Base-by-base conservation (phyloP, 1,284 basidiomycete genomes). In the Rhodotorula glutinis region DNA sequence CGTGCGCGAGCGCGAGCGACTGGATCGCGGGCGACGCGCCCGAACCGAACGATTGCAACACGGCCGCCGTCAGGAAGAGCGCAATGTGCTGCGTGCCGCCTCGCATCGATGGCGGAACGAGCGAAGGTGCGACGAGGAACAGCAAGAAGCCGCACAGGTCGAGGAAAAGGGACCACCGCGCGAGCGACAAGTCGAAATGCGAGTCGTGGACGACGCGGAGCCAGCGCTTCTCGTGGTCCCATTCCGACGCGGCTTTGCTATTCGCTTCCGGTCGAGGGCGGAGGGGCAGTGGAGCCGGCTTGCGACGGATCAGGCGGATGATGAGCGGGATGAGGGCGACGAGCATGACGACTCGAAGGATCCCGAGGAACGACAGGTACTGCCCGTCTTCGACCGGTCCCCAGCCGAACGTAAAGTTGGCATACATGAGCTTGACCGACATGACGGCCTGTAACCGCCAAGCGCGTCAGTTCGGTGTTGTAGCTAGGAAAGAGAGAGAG, bases 1-100 rank as follows among this genome's bases (percentile, higher is more conserved):
- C 87, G 57, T 90, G 77, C 41, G 85, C 83, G 49, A 91, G 77
- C 2, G 88, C 84, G 52, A 88, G 82, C 51, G 86, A 86, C 70
- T 89, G 86, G 2, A 84, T 65, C 0, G 87, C 85, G 13, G 90
- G 89, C 29, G 75, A 76, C 66, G 87, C 86, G 4, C 87, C 89
- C 1, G 81, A 75, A 1, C 84, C 85, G 53, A 88, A 79, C 38
- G 86, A 78, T 41, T 80, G 79, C 5, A 86, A 13, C 51, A 84
- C 76, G n/a, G 81, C 81, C 30, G 79, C 79, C 10, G 80, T 53
- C 16, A 82, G 82, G 77, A 86, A 91, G 53, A 49, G 17, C 19
- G 53, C 25, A 13, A 38, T 19, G 60, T 62, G 60, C 25, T 25
- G 19, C 3, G 53, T 3, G 7, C 30, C 23, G 19, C 27, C 53